Evolutionary conservation across 257 asterid species (phyloP).

Genomic region (Solanum bukasovii): DNA sequence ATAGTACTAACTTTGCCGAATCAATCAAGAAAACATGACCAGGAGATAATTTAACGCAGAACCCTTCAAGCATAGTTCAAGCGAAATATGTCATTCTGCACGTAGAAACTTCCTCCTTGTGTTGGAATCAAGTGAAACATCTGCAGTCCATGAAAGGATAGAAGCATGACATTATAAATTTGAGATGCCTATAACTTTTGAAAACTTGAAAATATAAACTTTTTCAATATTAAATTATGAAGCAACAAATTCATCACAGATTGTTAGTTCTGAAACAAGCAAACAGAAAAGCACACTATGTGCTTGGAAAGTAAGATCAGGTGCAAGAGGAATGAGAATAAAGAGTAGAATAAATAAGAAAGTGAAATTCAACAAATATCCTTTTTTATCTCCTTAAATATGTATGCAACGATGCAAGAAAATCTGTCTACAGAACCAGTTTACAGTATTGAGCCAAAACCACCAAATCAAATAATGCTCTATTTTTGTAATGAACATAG

Average conservation of each 20-base stretch:
- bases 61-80: conserved; percentile 62
- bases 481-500: background rate
- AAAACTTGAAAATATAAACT: background rate
- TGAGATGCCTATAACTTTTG: background rate
- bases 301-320: background rate
- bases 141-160: conserved; percentile 25
- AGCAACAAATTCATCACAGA: background rate
- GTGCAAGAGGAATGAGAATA: background rate
- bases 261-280: background rate
- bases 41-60: background rate
- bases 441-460: background rate
- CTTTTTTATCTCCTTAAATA: background rate
- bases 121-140: conserved; percentile 94
- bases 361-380: background rate
- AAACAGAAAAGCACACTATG: background rate
- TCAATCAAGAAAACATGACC: conserved; percentile 6
- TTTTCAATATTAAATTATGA: background rate
- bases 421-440: background rate
- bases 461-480: background rate
- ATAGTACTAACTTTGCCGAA: background rate
- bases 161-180: background rate
- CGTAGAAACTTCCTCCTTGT: conserved; percentile 78
- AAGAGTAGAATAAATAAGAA: background rate
- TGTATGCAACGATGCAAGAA: no score
- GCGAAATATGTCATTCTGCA: conserved; percentile 84